These are phyloP conservation scores for Colletotrichum falcatum DNA, from an alignment of 2,329 filamentous ascomycete species.

Conservation along the genomic window DNA sequence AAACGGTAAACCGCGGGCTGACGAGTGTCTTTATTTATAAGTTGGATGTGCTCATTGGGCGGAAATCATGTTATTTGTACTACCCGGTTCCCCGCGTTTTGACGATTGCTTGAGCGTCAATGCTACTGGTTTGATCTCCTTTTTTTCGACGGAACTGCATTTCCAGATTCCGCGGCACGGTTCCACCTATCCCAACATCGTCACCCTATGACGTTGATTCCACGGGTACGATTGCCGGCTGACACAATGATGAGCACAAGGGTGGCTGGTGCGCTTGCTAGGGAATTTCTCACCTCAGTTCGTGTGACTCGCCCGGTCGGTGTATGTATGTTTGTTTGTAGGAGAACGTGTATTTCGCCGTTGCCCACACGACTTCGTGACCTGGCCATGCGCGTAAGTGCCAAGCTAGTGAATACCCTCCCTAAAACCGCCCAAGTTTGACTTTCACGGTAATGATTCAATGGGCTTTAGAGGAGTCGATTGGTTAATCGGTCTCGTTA, in stretches of 20 bases:
- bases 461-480: not conserved
- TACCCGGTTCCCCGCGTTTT: conserved; percentile 3
- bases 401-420: not conserved
- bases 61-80: not conserved
- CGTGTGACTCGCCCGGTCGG: not conserved
- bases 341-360: not conserved
- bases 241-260: not conserved
- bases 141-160: not conserved
- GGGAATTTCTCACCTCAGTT: not conserved
- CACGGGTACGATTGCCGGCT: too few species aligned
- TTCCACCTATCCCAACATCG: not conserved
- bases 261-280: not conserved
- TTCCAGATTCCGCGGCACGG: conserved; percentile 2
- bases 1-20: too few species aligned
- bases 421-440: not conserved
- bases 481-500: too few species aligned
- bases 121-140: not conserved
- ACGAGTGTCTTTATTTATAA: not conserved
- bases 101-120: not conserved
- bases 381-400: not conserved
- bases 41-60: not conserved
- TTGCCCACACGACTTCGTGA: not conserved
- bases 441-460: not conserved
- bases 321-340: not conserved
- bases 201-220: not conserved